Evolutionary conservation across 345 rosid species (phyloP).

Genomic region (Mallotus nudiflorus): DNA sequence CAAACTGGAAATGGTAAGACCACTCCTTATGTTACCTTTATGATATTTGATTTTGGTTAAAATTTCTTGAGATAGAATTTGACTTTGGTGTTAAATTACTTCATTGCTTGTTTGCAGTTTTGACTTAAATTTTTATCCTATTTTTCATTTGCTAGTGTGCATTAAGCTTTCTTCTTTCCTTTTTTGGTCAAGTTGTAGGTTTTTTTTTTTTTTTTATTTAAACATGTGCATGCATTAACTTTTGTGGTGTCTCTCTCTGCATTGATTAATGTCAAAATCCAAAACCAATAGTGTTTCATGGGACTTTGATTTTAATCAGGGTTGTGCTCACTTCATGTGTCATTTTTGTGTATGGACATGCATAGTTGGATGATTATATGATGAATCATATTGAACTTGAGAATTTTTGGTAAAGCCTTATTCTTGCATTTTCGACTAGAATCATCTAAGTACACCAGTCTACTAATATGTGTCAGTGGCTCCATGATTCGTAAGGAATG

Average conservation of each 20-base stretch:
- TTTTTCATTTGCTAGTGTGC: slow-evolving; percentile 2
- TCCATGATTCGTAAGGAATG: neutral
- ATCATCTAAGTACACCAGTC: neutral
- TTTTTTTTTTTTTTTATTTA: neutral
- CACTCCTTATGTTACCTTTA: no score
- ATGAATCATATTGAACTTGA: neutral
- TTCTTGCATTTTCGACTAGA: neutral
- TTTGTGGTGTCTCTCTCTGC: neutral
- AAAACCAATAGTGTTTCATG: neutral
- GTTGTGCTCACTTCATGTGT: no score
- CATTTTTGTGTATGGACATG: no score
- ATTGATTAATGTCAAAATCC: neutral
- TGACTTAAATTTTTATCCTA: neutral
- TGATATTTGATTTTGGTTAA: neutral
- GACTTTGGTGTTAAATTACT: neutral
- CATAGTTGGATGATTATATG: no score
- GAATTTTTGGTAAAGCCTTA: neutral
- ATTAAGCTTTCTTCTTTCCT: neutral
- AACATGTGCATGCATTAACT: neutral
- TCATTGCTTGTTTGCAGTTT: slow-evolving; percentile 1
- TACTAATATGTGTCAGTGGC: neutral
- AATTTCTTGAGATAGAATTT: slow-evolving; percentile 1
- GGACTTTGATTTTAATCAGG: no score
- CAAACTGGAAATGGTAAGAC: slow-evolving; percentile 77
- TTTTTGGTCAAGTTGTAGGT: neutral